phyloP scores from a whole-genome alignment of 176 grass and related monocot species.

The Raddia guianensis region DNA sequence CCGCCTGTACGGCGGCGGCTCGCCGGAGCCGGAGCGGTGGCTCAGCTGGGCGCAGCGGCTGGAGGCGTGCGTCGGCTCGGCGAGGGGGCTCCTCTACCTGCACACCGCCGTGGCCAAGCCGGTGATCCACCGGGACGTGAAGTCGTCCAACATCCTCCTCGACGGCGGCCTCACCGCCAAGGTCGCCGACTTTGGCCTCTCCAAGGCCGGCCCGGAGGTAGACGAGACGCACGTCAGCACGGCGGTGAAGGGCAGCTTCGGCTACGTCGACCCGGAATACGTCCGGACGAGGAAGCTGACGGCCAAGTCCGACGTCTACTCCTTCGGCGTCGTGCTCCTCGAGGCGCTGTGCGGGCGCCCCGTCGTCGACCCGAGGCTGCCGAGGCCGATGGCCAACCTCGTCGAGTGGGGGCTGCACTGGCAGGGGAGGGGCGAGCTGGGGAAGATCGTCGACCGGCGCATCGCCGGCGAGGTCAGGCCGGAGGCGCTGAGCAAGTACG shows the following conservation, averaged over 20 bases:
- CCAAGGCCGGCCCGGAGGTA: conserved; percentile 28
- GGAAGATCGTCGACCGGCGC: conserved; percentile 41
- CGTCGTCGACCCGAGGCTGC: conserved; percentile 29
- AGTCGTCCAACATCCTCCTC: conserved; percentile 54
- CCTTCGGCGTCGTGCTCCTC: conserved; percentile 47
- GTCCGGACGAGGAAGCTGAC: conserved; percentile 41
- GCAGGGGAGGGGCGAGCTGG: conserved; percentile 38
- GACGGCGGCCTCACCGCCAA: conserved; percentile 33
- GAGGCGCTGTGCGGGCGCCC: conserved; percentile 49
- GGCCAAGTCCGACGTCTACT: conserved; percentile 51
- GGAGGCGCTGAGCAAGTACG: conserved; percentile 35
- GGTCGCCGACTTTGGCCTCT: conserved; percentile 54
- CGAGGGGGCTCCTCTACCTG: conserved; percentile 42
- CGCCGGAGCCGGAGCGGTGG: too few relatives aligned
- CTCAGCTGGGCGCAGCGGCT: conserved; percentile 52
- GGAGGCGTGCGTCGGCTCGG: conserved; percentile 48
- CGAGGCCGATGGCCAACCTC: conserved; percentile 29
- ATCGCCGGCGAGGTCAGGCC: conserved; percentile 31
- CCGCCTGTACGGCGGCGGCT: conserved; percentile 28
- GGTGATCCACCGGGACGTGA: conserved; percentile 58
- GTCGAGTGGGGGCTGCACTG: conserved; percentile 51
- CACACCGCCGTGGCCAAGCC: conserved; percentile 36
- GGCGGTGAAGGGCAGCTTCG: conserved; percentile 35
- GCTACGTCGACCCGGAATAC: conserved; percentile 48
- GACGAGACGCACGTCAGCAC: conserved; percentile 46